Base-by-base conservation (phyloP, 768 basidiomycete genomes). In the Rhodocollybia butyracea region DNA sequence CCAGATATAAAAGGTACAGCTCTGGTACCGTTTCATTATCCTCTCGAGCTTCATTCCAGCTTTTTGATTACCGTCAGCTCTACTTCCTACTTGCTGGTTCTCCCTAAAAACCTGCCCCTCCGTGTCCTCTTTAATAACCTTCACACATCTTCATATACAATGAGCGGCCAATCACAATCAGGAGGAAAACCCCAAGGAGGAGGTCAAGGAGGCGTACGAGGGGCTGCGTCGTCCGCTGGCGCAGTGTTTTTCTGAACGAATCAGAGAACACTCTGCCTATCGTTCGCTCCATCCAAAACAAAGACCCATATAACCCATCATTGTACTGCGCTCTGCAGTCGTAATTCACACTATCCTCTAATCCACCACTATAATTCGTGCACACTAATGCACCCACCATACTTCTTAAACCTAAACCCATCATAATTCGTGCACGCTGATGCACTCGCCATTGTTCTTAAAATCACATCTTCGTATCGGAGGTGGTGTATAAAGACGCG, bases 211-310 rank as follows among this genome's bases (percentile, higher is more conserved):
- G 73, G 75, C 12, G 76, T 85, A 54, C 76, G 76, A 54, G 76
- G 76, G 15, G 74, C 74, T 42, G 83, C 83, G 41, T 73, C 77
- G 38, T 67, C 74, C 17, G 76, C 72, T 27, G 83, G 78, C 41
- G 74, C 84, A 46, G 77, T 82, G 32, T 84, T 86, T 72, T 86
- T 86, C 73, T 86, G 67, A 74, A 70, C 26, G 5, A 24, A 45
- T 29, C 24, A 45, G 26, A 24, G 15, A 3, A 26, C 24, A n/a
- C n/a, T n/a, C n/a, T n/a, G n/a, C n/a, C n/a, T n/a, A n/a, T n/a
- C n/a, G n/a, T 5, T 34, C 46, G 17, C n/a, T 6, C 21, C 4
- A 24, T 24, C 26, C 17, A 24, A 10, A 40, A n/a, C 39, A 40
- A 40, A 45, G 15, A 26, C 12, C 13, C n/a, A 32, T 17, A 12